Base-by-base conservation (phyloP, 73 alveolate species). In the Uronychia setigera region DNA sequence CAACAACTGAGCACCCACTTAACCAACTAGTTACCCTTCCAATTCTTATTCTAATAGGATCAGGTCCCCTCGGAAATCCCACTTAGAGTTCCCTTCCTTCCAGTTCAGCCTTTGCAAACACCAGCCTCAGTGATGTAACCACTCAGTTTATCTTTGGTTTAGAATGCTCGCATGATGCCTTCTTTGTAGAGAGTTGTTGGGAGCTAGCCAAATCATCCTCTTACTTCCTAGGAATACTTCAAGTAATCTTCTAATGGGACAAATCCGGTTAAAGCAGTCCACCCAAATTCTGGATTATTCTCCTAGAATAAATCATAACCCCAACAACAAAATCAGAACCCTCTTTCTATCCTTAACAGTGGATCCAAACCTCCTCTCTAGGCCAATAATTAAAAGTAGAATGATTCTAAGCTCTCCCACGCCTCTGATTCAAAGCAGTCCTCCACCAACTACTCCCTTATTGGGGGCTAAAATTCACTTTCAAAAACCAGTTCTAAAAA, bases 71-170 rank as follows among this genome's bases (percentile, higher is more conserved):
- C n/a, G n/a, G n/a, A n/a, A n/a, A n/a, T n/a, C n/a, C n/a, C n/a
- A n/a, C n/a, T n/a, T n/a, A n/a, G n/a, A n/a, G n/a, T n/a, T n/a
- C n/a, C n/a, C n/a, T n/a, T n/a, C n/a, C n/a, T n/a, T n/a, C n/a
- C n/a, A n/a, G n/a, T n/a, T n/a, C n/a, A n/a, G n/a, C n/a, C n/a
- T 46, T 46, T 19, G 67, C n/a, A 19, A 46, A 46, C n/a, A 11
- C 67, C 67, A 46, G 67, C 19, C 67, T 46, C n/a, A 46, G 67
- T 46, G 67, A 46, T 46, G 67, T 46, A 46, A 46, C 67, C 67
- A 5, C 67, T 46, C 19, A 11, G n/a, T 19, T 19, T 11, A 46
- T 19, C 67, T n/a, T n/a, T n/a, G n/a, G n/a, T 19, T 19, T 46
- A 46, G 67, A 46, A 46, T 19, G 5, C 67, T 46, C 67, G 67